A percentile compares a stretch with the other conserved stretches of the same genome.
Conservation (phyloP, 768 basidiomycete genomes). For the Suillus bovinus region DNA sequence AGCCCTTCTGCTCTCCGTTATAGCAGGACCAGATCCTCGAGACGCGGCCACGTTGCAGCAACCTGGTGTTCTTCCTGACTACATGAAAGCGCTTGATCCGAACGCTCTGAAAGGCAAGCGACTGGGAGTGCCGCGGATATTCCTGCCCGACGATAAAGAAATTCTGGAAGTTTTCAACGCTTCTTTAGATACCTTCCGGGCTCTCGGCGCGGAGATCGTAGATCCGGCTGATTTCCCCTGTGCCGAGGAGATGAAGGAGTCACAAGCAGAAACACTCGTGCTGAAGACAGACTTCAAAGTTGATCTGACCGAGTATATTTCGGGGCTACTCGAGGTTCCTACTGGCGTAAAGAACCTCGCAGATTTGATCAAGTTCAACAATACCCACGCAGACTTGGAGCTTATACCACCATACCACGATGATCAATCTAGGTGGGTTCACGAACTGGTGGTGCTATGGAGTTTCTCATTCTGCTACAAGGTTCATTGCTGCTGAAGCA, state of each 20-base stretch:
- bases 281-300: conserved; percentile 63
- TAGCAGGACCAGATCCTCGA: conserved; percentile 43
- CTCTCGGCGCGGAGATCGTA: conserved; percentile 48
- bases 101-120: conserved; percentile 47
- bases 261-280: conserved; percentile 53
- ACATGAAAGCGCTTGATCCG: conserved; percentile 47
- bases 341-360: conserved; percentile 55
- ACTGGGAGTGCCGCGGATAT: conserved; percentile 44
- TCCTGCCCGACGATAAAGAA: conserved; percentile 24
- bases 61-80: conserved; percentile 55
- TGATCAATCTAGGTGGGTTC: conserved; percentile 35
- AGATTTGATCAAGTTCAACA: conserved; percentile 59
- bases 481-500: conserved; percentile 25
- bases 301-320: conserved; percentile 50
- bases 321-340: conserved; percentile 50
- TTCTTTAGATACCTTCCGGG: conserved; percentile 38
- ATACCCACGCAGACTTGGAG: conserved; percentile 52
- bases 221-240: conserved; percentile 64
- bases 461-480: conserved; percentile 6
- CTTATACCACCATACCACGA: conserved; percentile 35
- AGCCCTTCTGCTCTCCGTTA: conserved; percentile 54
- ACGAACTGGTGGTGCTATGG: not conserved
- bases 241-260: conserved; percentile 46
- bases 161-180: conserved; percentile 39
- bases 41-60: conserved; percentile 44